These are phyloP conservation scores for Aspergillus affinis DNA, from an alignment of 495 filamentous ascomycete species.

Conservation along the genomic window DNA sequence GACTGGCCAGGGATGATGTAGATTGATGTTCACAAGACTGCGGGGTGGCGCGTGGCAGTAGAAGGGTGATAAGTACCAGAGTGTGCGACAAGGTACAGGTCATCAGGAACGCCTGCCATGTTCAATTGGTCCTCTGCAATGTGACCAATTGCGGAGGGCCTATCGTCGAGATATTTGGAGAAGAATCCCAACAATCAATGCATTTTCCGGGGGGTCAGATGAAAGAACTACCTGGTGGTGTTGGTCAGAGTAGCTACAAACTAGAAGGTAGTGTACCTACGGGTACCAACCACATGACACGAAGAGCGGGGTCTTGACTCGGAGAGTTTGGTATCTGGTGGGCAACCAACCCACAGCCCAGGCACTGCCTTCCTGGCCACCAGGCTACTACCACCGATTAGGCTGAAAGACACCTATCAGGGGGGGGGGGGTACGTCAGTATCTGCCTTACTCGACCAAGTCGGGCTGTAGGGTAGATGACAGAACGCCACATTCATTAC, in stretches of 20 bases:
- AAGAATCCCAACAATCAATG: too few species aligned
- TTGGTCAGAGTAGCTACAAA: too few species aligned
- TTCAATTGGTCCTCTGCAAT: neutral
- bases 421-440: neutral
- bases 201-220: too few species aligned
- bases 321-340: neutral
- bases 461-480: neutral
- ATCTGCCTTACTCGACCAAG: neutral
- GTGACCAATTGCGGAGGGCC: neutral
- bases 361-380: neutral
- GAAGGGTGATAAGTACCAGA: slow-evolving; percentile 1
- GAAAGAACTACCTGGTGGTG: too few species aligned
- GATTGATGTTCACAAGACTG: slow-evolving; percentile 25
- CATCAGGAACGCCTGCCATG: neutral
- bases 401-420: neutral
- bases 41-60: slow-evolving; percentile 28
- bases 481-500: neutral
- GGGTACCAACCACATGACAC: neutral
- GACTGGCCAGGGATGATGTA: slow-evolving; percentile 16
- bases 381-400: neutral
- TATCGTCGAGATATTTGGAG: neutral
- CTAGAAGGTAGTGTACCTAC: neutral
- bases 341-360: neutral
- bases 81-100: neutral
- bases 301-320: neutral